Percentiles rank a stretch among this genome's conserved stretches.
These are phyloP conservation scores for Colletotrichum sp. DNA, from an alignment of 2,329 filamentous ascomycete species.

Conservation along the genomic window DNA sequence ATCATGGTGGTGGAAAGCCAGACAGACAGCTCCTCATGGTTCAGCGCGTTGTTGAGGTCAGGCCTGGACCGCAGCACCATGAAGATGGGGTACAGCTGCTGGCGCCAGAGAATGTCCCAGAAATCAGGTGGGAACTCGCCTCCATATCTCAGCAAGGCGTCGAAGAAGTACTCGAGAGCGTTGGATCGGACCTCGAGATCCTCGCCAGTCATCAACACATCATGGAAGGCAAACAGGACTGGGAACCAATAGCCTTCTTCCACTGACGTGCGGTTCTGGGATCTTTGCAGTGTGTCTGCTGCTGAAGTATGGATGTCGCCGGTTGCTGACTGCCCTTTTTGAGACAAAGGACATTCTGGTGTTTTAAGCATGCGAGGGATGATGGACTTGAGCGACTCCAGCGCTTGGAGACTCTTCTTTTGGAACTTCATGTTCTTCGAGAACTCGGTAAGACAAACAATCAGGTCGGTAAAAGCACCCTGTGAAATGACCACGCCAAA, in stretches of 20 bases:
- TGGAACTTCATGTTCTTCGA: conserved; percentile 99
- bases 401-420: conserved; percentile 95
- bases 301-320: conserved; percentile 43
- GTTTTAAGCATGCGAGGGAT: conserved; percentile 95
- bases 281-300: conserved; percentile 50
- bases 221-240: conserved; percentile 96
- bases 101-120: conserved; percentile 98
- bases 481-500: conserved; percentile 97
- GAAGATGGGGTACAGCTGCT: conserved; percentile 97
- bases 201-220: conserved; percentile 98
- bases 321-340: conserved; percentile 49
- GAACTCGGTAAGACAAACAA: conserved; percentile 97
- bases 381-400: conserved; percentile 92
- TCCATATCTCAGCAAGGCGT: conserved; percentile 87
- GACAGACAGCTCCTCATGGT: conserved; percentile 95
- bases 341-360: conserved; percentile 90
- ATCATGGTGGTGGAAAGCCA: conserved; percentile 99
- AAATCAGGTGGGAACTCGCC: conserved; percentile 92
- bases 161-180: conserved; percentile 96
- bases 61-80: conserved; percentile 96
- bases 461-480: conserved; percentile 93
- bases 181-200: conserved; percentile 92
- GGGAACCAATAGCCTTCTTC: conserved; percentile 99
- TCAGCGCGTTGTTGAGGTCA: conserved; percentile 93
- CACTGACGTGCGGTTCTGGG: conserved; percentile 80